A percentile compares a stretch with the other conserved stretches of the same genome.
phyloP scores from a whole-genome alignment of 805 yeast species.

The Wickerhamomyces canadensis region DNA sequence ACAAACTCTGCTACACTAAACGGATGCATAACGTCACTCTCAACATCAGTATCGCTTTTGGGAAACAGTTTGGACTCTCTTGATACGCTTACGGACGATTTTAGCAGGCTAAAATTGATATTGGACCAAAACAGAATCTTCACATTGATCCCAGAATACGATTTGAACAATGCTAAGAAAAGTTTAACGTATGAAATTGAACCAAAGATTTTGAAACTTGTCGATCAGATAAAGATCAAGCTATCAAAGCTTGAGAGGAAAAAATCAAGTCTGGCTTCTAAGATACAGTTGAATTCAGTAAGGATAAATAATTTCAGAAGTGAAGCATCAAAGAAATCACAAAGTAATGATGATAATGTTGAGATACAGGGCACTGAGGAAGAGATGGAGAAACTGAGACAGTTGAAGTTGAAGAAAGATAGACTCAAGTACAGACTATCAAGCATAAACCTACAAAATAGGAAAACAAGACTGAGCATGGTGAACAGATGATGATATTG shows the following conservation, averaged over 20 bases:
- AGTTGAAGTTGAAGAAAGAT: slow-evolving; percentile 37
- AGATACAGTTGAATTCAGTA: slow-evolving; percentile 36
- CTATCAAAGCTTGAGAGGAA: slow-evolving; percentile 29
- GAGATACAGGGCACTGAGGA: slow-evolving; percentile 27
- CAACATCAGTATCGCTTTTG: slow-evolving; percentile 30
- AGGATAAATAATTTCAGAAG: slow-evolving; percentile 27
- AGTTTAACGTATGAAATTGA: slow-evolving; percentile 32
- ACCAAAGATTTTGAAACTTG: slow-evolving; percentile 35
- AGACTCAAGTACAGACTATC: slow-evolving; percentile 37
- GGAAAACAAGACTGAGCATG: slow-evolving; percentile 23
- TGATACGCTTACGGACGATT: slow-evolving; percentile 31
- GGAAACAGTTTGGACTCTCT: slow-evolving; percentile 29
- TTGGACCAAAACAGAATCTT: slow-evolving; percentile 42
- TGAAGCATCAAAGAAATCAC: slow-evolving; percentile 11
- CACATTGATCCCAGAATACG: slow-evolving; percentile 45
- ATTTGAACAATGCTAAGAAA: slow-evolving; percentile 35
- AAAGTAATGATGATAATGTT: slow-evolving; percentile 7
- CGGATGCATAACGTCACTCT: slow-evolving; percentile 30
- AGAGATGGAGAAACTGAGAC: slow-evolving; percentile 33
- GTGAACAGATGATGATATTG: slow-evolving; percentile 4
- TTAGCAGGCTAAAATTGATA: slow-evolving; percentile 33
- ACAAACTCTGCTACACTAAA: slow-evolving; percentile 12
- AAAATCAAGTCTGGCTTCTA: slow-evolving; percentile 28
- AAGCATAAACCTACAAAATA: slow-evolving; percentile 21
- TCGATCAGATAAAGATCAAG: slow-evolving; percentile 29